A percentile compares a stretch with the other conserved stretches of the same genome.
Conservation (phyloP, 768 basidiomycete genomes). For the Artomyces pyxidatus region DNA sequence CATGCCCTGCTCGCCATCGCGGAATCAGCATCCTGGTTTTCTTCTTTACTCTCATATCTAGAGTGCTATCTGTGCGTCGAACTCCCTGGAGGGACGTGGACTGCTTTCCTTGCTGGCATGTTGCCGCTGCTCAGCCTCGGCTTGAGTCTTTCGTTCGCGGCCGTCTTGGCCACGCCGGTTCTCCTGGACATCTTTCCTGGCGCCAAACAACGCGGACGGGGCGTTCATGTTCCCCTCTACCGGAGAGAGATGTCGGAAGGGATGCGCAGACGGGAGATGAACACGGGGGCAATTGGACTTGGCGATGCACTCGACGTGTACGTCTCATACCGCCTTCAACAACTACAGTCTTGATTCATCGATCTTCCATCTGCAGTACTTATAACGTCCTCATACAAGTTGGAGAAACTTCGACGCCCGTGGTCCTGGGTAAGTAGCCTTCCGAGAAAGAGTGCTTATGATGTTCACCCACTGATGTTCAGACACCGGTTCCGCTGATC, state of each 20-base stretch:
- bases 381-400: constrained; percentile 57
- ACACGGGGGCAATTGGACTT: constrained; percentile 34
- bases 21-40: no score
- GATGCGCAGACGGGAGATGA: neutral
- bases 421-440: constrained; percentile 48
- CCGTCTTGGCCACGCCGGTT: neutral
- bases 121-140: neutral
- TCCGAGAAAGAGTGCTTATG: neutral
- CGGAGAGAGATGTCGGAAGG: neutral
- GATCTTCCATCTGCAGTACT: constrained; percentile 31
- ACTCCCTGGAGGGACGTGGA: no score
- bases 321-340: neutral
- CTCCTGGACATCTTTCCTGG: neutral
- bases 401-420: constrained; percentile 41
- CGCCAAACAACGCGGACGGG: neutral
- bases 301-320: constrained; percentile 35
- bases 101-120: no score
- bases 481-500: constrained; percentile 76
- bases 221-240: neutral
- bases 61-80: no score
- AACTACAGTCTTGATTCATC: neutral
- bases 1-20: no score
- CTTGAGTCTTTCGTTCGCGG: neutral
- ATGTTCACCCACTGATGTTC: neutral
- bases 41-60: no score